Base-by-base conservation (phyloP, 2,329 filamentous ascomycete genomes). In the Bipolaris sorokiniana region DNA sequence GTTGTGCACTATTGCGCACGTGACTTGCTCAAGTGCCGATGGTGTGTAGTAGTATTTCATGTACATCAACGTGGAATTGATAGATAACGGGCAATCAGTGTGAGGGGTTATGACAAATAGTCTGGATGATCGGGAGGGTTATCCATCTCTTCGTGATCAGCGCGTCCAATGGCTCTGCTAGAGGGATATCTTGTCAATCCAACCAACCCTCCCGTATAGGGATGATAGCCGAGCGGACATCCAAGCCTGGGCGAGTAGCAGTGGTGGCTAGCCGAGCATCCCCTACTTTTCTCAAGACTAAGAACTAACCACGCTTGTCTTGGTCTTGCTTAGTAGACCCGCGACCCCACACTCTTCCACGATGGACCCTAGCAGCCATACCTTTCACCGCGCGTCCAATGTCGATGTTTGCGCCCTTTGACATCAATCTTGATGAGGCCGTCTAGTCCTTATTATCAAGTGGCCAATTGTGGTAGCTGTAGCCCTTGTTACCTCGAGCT, bases 401-500 rank as follows among this genome's bases (percentile, higher is more conserved):
- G 51, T 42, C 23, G 51, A 54, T 33, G 37, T 26, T n/a, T 31
- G 28, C 20, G 51, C 20, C 86, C 15, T 82, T 88, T 10, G 37
- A 34, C 0, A 31, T 31, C 3, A 4, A 31, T 31, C 10, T 2
- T 31, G 10, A 31, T 31, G 10, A 28, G 15, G 23, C 18, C 46
- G 10, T 3, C 26, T 28, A n/a, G 59, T 73, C 13, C 42, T 72
- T 1, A 69, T 56, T 7, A 53, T 70, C 48, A 70, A 66, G 44
- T 56, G 74, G 49, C 77, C 77, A 16, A 67, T 80, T 33, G 77
- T 77, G 57, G 77, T 79, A 18, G 69, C 77, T 7, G 65, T 56
- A 33, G 62, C 46, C 5, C 61, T 66, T n/a, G 54, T 53, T 11
- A 56, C 53, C 0, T 81, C 76, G 70, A 81, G 80, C 69, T 79